These are phyloP conservation scores for Cryomyces minteri DNA, from an alignment of 495 filamentous ascomycete species.

Conservation along the genomic window DNA sequence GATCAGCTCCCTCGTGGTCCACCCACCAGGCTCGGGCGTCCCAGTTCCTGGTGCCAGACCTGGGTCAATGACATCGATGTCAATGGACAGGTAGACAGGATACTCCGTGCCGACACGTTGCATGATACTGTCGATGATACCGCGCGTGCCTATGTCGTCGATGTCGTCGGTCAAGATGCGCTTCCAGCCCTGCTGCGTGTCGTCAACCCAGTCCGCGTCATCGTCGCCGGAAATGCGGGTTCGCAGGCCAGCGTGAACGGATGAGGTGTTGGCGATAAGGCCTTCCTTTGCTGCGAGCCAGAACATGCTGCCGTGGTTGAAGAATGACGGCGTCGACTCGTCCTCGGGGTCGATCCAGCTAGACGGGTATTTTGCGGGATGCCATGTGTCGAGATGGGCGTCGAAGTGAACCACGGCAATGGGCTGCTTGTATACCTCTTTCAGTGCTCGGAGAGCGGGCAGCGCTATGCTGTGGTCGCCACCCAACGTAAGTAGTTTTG, in stretches of 20 bases:
- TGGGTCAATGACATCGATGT: slow-evolving; percentile 36
- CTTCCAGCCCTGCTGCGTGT: slow-evolving; percentile 23
- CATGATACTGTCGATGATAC: slow-evolving; percentile 25
- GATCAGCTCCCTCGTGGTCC: slow-evolving; percentile 32
- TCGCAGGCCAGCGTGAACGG: slow-evolving; percentile 61
- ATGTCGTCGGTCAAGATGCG: slow-evolving; percentile 30
- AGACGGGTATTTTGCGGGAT: slow-evolving; percentile 57
- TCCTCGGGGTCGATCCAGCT: slow-evolving; percentile 36
- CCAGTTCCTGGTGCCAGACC: slow-evolving; percentile 33
- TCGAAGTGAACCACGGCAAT: slow-evolving; percentile 76
- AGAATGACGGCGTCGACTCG: slow-evolving; percentile 42
- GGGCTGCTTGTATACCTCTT: slow-evolving; percentile 48
- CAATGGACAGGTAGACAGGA: slow-evolving; percentile 25
- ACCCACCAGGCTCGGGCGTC: slow-evolving; percentile 33
- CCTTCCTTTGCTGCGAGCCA: slow-evolving; percentile 63
- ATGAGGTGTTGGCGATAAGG: slow-evolving; percentile 44
- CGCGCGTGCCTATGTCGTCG: slow-evolving; percentile 27
- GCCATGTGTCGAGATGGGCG: slow-evolving; percentile 58
- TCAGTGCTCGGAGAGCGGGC: slow-evolving; percentile 53
- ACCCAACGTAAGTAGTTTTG: slow-evolving; percentile 60
- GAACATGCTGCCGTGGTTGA: slow-evolving; percentile 79
- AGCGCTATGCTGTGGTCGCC: slow-evolving; percentile 70
- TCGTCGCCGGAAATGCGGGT: slow-evolving; percentile 49
- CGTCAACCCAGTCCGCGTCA: slow-evolving; percentile 48
- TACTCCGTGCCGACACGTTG: slow-evolving; percentile 23